Percentiles rank a stretch among this genome's conserved stretches.
These are phyloP conservation scores for Vitis hybrid DNA, from an alignment of 177 flowering plant species.

Conservation along the genomic window DNA sequence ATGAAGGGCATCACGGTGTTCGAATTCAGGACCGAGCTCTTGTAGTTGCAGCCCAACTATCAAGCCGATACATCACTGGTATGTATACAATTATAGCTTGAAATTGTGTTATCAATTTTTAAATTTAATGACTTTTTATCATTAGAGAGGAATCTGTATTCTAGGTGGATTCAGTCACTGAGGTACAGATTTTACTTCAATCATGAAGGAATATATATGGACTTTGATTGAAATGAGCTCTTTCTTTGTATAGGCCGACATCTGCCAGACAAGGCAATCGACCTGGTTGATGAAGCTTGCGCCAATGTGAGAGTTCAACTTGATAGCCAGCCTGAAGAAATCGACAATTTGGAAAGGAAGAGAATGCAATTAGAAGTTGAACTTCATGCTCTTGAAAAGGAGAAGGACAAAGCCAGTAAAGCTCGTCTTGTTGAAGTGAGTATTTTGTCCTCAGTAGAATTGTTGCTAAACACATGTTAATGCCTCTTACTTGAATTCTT, in stretches of 20 bases:
- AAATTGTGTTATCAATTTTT: too few relatives aligned
- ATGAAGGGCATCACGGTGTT: constrained; percentile 96
- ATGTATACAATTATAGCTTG: constrained; percentile 1
- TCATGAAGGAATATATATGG: neutral
- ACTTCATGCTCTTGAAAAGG: constrained; percentile 89
- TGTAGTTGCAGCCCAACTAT: constrained; percentile 75
- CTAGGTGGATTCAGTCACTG: too few relatives aligned
- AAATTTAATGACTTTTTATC: too few relatives aligned
- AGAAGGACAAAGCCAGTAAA: constrained; percentile 95
- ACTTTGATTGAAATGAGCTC: too few relatives aligned
- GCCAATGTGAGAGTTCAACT: constrained; percentile 96
- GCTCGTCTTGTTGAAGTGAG: constrained; percentile 79
- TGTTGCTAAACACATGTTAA: too few relatives aligned
- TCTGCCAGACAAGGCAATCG: constrained; percentile 95
- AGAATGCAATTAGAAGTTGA: constrained; percentile 88
- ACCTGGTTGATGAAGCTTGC: constrained; percentile 95
- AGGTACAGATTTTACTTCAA: too few relatives aligned
- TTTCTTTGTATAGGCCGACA: constrained; percentile 54
- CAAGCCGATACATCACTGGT: constrained; percentile 82
- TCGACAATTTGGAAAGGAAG: constrained; percentile 86
- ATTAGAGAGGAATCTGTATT: too few relatives aligned
- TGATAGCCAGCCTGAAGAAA: constrained; percentile 94
- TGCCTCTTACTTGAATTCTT: neutral
- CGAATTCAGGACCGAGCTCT: constrained; percentile 86
- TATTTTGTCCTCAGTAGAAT: neutral